Evolutionary conservation across 2,329 filamentous ascomycete species (phyloP), one percentile per base, ranked within the genome.

Genomic region (Pseudogymnoascus sp.): DNA sequence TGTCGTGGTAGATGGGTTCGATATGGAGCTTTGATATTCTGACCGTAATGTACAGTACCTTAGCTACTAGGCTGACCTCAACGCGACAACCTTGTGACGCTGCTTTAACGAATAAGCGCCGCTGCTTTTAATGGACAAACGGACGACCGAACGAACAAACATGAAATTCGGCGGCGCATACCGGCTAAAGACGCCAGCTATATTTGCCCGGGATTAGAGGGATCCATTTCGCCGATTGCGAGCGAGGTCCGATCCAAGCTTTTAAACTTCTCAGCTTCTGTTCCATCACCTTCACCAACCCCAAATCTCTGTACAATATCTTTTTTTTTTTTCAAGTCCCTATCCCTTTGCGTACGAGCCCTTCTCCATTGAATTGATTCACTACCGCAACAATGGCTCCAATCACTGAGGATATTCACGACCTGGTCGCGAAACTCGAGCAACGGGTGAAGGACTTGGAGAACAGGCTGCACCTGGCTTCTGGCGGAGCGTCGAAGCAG

Each of bases 371-470:
- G 68, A 67, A 64, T 44, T 61, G 19, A 42, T 13, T 16, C n/a
- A 38, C 33, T 61, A 38, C 59, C 71, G 75, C 76, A 78, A 82
- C 77, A 82, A 97, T 97, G 93, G 90, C 91, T 78, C 89, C 90
- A 75, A 87, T 93, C 78, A 88, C 90, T 75, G 90, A 95, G 74
- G 86, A 92, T 76, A 86, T 97, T 73, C 92, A 93, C 80, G 85
- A 88, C 79, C 85, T 92, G 73, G 87, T 97, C 76, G 81, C 85
- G 75, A 85, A 86, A 79, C 88, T 99, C 71, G 92, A 97, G 79
- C 81, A 85, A 74, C 89, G 93, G 73, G 89, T 99, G 72, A 87
- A 89, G 77, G 84, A 90, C 74, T 85, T 99, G 69, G 95, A 99
- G 78, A 78, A 83, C 73, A 86, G 86, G 74, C 81, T 95, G 65